Evolutionary conservation across 2,329 filamentous ascomycete genomes (phyloP).

Genomic region (Arthrobotrys conoides): DNA sequence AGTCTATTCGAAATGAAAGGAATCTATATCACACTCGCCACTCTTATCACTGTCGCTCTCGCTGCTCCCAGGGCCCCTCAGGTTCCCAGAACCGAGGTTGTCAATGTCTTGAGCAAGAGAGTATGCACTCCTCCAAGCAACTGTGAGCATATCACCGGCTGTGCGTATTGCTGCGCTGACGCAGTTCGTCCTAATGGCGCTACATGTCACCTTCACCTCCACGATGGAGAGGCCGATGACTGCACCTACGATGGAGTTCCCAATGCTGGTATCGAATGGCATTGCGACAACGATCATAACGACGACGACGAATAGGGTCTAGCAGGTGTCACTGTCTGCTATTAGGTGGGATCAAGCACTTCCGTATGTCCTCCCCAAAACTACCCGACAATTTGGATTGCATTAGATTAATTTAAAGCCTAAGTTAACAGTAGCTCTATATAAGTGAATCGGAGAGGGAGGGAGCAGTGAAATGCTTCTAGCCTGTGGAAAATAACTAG

Average conservation of each 20-base stretch:
- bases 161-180: conserved; percentile 8
- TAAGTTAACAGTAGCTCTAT: neutral
- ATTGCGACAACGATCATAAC: conserved; percentile 10
- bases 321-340: neutral
- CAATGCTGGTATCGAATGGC: conserved; percentile 7
- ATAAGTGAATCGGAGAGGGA: neutral
- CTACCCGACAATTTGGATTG: neutral
- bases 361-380: neutral
- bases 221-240: conserved; percentile 11
- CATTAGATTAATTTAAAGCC: neutral
- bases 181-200: conserved; percentile 1
- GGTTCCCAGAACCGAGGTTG: neutral
- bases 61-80: conserved; percentile 15
- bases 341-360: neutral
- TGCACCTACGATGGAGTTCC: neutral
- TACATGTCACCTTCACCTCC: conserved; percentile 18
- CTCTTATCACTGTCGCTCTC: conserved; percentile 4
- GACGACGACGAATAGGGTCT: conserved; percentile 2
- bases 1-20: conserved; percentile 5
- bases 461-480: too few relatives aligned
- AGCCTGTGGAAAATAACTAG: too few relatives aligned
- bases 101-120: conserved; percentile 5
- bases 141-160: conserved; percentile 2
- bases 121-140: conserved; percentile 13
- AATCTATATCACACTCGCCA: conserved; percentile 2